Evolutionary conservation across 768 basidiomycete species (phyloP), one percentile per base, ranked within the genome.

Genomic region (Gymnopilus junonius): DNA sequence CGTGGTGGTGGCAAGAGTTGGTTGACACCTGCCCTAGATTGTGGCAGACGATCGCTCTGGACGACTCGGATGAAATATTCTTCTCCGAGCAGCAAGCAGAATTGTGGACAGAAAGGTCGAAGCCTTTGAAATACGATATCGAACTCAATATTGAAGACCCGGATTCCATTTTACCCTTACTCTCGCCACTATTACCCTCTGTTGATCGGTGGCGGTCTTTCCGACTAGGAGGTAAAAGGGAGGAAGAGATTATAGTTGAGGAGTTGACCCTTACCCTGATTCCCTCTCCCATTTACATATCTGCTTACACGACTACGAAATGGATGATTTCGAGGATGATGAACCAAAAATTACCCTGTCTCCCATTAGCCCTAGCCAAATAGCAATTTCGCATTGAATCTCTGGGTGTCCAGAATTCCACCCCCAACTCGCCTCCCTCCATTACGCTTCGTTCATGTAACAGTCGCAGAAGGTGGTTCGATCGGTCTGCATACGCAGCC

Each of bases 1-100:
- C 87, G 58, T 79, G 71, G n/a, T 77, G 80, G 64, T 93, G 91
- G 91, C 79, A 78, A 63, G 75, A 79, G 39, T n/a, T 91, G 43
- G 80, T 84, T 35, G 70, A 82, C 67, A n/a, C 78, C 1, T 84
- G 85, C 0, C n/a, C 91, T 0, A 73, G 77, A 31, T 69, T 88
- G 48, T 93, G 90, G 91, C 86, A 85, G 67, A 74, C 71, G 54
- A 78, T 92, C 63, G 70, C n/a, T 56, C 75, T 93, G 59, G 73
- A 83, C 70, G 83, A 85, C n/a, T 62, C 70, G 5, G 64, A 67
- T 6, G 76, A 76, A 34, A 65, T 74, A 8, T 69, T 79, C 20
- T 73, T 79, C 43, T 79, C 85, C n/a, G 83, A 79, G 50, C 64
- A 73, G 0, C 84, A 88, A 59, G 85, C 86, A 3, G 69, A 76